Conservation (phyloP, 1,139 yeast species). For the Debaryomyces subglobosus region DNA sequence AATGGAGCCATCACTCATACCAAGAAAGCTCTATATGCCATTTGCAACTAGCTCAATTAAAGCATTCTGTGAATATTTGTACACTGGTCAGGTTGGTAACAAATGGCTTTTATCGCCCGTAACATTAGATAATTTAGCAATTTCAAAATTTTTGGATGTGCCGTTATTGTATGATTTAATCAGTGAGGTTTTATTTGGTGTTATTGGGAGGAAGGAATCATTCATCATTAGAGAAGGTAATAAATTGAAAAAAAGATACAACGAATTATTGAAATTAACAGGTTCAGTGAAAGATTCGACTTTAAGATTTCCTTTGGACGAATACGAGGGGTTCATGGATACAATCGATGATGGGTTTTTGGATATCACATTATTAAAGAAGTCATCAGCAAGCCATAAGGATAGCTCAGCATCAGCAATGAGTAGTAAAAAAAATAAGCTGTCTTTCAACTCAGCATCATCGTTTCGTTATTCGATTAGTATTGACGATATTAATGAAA, state of each 20-base stretch:
- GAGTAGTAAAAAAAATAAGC: constrained; percentile 2
- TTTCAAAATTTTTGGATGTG: constrained; percentile 65
- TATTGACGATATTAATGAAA: not conserved
- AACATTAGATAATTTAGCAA: constrained; percentile 61
- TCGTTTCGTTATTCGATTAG: constrained; percentile 5
- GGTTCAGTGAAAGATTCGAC: constrained; percentile 25
- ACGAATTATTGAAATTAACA: constrained; percentile 27
- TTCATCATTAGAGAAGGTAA: constrained; percentile 48
- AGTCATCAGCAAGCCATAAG: constrained; percentile 35
- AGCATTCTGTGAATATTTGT: constrained; percentile 71
- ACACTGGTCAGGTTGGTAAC: constrained; percentile 78
- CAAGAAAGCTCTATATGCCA: constrained; percentile 70
- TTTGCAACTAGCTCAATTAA: constrained; percentile 61
- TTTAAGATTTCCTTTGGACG: constrained; percentile 45
- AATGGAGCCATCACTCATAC: constrained; percentile 64
- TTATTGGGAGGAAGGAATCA: constrained; percentile 66
- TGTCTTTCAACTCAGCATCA: constrained; percentile 1
- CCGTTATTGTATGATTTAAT: constrained; percentile 71
- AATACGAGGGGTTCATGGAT: constrained; percentile 48
- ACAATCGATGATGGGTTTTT: constrained; percentile 65
- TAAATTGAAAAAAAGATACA: constrained; percentile 34
- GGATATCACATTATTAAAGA: constrained; percentile 57
- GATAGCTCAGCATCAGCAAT: constrained; percentile 10
- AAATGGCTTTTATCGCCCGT: constrained; percentile 72
- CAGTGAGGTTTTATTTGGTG: constrained; percentile 67